A percentile compares a stretch with the other conserved stretches of the same genome.
phyloP scores from a whole-genome alignment of 1,284 basidiomycete species.

The Trichosporon coremiiforme region DNA sequence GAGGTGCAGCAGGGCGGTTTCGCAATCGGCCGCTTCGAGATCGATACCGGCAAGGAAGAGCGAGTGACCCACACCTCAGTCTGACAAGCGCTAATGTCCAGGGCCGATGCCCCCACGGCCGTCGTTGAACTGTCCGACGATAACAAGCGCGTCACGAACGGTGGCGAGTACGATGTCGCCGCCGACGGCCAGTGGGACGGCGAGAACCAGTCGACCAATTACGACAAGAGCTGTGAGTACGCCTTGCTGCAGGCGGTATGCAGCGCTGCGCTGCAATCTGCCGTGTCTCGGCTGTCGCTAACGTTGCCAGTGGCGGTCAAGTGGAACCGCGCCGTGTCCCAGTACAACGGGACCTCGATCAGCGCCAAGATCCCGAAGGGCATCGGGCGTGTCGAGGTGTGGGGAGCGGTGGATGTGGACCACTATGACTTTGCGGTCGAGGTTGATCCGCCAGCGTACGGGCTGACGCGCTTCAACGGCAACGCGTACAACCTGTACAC shows the following conservation, averaged over 20 bases:
- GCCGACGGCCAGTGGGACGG: not conserved
- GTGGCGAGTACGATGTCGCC: not conserved
- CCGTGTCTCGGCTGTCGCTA: not conserved
- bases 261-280: too few relatives aligned
- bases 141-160: not conserved
- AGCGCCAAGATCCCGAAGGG: not conserved
- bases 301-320: not conserved
- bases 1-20: not conserved
- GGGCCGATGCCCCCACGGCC: not conserved
- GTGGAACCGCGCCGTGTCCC: not conserved
- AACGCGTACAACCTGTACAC: not conserved
- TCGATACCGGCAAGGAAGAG: not conserved
- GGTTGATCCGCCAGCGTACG: not conserved
- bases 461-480: not conserved
- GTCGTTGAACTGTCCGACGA: not conserved
- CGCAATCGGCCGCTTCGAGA: not conserved
- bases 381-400: not conserved
- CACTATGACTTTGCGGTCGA: not conserved
- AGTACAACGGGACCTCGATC: not conserved
- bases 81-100: not conserved
- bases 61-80: not conserved
- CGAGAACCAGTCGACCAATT: not conserved
- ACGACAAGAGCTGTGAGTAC: not conserved
- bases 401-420: slow-evolving; percentile 1
- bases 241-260: too few relatives aligned